Percentiles rank a stretch among this genome's conserved stretches.
phyloP scores from a whole-genome alignment of 352 stramenopile species.

The Phytophthora macrochlamydospora region DNA sequence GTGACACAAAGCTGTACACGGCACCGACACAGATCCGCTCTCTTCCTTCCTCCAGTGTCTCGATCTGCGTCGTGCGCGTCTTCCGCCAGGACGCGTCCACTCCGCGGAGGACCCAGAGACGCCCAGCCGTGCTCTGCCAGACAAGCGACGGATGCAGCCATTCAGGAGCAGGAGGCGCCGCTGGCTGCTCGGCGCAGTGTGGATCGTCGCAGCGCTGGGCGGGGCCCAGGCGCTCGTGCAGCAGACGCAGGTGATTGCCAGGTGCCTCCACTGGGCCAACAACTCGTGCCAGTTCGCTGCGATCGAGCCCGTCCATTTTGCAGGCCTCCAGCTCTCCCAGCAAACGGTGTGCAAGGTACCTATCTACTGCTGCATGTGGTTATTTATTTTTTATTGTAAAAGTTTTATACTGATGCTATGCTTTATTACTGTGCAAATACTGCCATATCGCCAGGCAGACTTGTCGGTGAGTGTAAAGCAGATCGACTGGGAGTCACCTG shows the following conservation, averaged over 20 bases:
- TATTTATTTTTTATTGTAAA: neutral
- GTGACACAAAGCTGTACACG: neutral
- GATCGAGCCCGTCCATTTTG: constrained; percentile 54
- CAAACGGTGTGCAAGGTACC: constrained; percentile 81
- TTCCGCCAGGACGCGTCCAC: neutral
- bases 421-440: constrained; percentile 1
- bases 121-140: neutral
- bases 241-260: constrained; percentile 66
- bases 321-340: constrained; percentile 44
- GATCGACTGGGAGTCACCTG: constrained; percentile 74
- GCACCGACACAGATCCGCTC: neutral
- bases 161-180: neutral
- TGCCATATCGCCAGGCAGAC: constrained; percentile 51
- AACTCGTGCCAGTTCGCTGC: constrained; percentile 56
- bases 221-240: constrained; percentile 41
- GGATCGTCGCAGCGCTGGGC: constrained; percentile 4
- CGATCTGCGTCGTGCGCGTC: neutral
- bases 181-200: constrained; percentile 3
- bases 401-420: neutral
- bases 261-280: constrained; percentile 58
- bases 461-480: constrained; percentile 81
- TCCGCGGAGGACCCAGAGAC: neutral
- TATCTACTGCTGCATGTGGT: neutral
- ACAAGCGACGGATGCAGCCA: neutral
- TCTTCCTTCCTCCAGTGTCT: neutral